Evolutionary conservation across 768 basidiomycete species (phyloP).

Genomic region (Piloderma croceum): DNA sequence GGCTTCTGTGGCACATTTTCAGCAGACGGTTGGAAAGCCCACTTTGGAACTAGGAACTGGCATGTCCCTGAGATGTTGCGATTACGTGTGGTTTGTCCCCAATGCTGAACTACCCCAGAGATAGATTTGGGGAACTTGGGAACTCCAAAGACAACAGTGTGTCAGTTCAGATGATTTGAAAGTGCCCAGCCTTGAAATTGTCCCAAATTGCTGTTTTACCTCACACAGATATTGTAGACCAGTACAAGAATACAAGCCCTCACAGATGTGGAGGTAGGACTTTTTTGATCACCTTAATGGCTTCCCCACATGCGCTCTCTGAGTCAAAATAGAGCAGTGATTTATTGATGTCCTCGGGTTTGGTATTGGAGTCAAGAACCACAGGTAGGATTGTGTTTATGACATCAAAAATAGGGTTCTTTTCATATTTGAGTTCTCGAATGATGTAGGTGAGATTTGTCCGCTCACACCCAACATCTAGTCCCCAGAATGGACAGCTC

Average conservation of each 20-base stretch:
- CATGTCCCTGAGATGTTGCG: conserved; percentile 4
- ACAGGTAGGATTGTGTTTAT: conserved; percentile 16
- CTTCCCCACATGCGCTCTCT: conserved; percentile 7
- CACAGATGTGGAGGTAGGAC: conserved; percentile 18
- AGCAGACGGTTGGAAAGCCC: conserved; percentile 9
- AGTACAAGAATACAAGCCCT: conserved; percentile 16
- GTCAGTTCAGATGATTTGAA: not conserved
- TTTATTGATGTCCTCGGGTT: conserved; percentile 10
- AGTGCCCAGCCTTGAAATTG: conserved; percentile 5
- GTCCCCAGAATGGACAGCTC: conserved; percentile 14
- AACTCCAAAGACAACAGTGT: not conserved
- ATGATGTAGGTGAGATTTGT: conserved; percentile 12
- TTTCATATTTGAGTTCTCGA: conserved; percentile 2
- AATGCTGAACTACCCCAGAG: conserved; percentile 2
- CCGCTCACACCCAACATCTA: conserved; percentile 15
- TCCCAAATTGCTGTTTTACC: conserved; percentile 16
- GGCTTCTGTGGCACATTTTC: too few relatives aligned
- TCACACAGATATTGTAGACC: conserved; percentile 12
- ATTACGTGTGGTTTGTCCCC: conserved; percentile 10
- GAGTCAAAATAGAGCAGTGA: conserved; percentile 19
- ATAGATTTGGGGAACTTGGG: not conserved
- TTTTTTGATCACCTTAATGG: conserved; percentile 13
- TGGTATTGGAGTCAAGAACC: conserved; percentile 6
- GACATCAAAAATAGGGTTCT: conserved; percentile 12
- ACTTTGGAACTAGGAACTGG: conserved; percentile 10